A percentile compares a stretch with the other conserved stretches of the same genome.
Conservation (phyloP, 495 filamentous ascomycete genomes). For the Sabuloglossum arenarium region DNA sequence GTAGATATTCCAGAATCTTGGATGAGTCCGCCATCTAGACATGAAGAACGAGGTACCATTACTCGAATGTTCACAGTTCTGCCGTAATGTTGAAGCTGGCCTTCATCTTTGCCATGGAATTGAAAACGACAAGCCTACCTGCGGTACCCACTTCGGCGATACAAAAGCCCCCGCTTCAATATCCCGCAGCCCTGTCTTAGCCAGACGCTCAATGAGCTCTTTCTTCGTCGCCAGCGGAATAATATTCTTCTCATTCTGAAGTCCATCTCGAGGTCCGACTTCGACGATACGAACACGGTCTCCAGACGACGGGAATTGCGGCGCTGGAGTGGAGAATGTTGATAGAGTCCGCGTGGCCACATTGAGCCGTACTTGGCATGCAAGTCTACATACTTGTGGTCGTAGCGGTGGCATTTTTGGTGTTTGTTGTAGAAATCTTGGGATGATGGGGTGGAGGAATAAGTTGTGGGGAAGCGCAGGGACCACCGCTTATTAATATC, state of each 20-base stretch:
- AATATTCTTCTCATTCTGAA: conserved; percentile 84
- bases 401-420: not conserved
- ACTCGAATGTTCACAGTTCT: not conserved
- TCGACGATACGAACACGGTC: conserved; percentile 50
- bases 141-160: conserved; percentile 92
- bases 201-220: conserved; percentile 56
- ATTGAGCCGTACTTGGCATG: not conserved
- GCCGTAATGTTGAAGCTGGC: not conserved
- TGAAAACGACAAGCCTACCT: conserved; percentile 31
- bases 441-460: too few relatives aligned
- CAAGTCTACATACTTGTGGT: not conserved
- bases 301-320: not conserved
- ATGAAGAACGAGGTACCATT: not conserved
- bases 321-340: not conserved
- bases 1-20: conserved; percentile 57
- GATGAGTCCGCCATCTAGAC: conserved; percentile 75
- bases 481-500: not conserved
- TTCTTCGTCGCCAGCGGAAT: conserved; percentile 72
- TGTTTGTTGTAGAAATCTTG: not conserved
- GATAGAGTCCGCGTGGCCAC: not conserved
- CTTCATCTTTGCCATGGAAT: not conserved
- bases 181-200: conserved; percentile 62
- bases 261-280: conserved; percentile 81
- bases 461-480: not conserved
- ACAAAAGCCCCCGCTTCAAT: conserved; percentile 96